A percentile compares a stretch with the other conserved stretches of the same genome.
These are phyloP conservation scores for Fusarium irregulare DNA, from an alignment of 2,329 filamentous ascomycete genomes.

Conservation along the genomic window DNA sequence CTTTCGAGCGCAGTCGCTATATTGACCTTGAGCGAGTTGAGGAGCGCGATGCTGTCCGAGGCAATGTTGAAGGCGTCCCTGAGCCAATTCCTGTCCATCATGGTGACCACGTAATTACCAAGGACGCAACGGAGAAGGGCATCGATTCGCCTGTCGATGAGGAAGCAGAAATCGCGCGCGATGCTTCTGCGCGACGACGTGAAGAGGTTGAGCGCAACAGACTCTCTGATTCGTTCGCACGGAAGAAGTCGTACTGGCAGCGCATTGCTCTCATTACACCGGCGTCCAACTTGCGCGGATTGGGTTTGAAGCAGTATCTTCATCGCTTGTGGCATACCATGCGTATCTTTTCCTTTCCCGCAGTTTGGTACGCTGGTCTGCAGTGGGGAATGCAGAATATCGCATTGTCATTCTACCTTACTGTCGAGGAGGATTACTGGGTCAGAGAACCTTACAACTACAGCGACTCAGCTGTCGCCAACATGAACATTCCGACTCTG, in stretches of 20 bases:
- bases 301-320: slow-evolving; percentile 65
- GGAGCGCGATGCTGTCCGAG: slow-evolving; percentile 1
- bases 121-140: slow-evolving; percentile 22
- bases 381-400: slow-evolving; percentile 71
- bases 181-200: slow-evolving; percentile 26
- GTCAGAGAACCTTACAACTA: slow-evolving; percentile 66
- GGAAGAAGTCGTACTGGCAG: slow-evolving; percentile 63
- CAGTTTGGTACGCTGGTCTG: slow-evolving; percentile 66
- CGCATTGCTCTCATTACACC: slow-evolving; percentile 67
- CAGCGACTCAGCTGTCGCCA: slow-evolving; percentile 62
- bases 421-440: slow-evolving; percentile 68
- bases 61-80: slow-evolving; percentile 35
- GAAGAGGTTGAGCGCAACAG: slow-evolving; percentile 37
- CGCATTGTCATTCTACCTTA: slow-evolving; percentile 70
- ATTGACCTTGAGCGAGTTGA: slow-evolving; percentile 40
- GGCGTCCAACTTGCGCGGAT: slow-evolving; percentile 63
- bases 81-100: neutral
- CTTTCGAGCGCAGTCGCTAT: slow-evolving; percentile 58
- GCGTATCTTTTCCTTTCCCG: slow-evolving; percentile 67
- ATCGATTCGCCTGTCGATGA: slow-evolving; percentile 14
- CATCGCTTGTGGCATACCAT: slow-evolving; percentile 65
- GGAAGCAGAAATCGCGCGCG: slow-evolving; percentile 10
- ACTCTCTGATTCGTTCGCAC: slow-evolving; percentile 42
- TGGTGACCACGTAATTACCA: neutral
- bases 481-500: slow-evolving; percentile 68